These are phyloP conservation scores for Chaetomiaceae sp. DNA, from an alignment of 2,329 filamentous ascomycete genomes.

Conservation along the genomic window DNA sequence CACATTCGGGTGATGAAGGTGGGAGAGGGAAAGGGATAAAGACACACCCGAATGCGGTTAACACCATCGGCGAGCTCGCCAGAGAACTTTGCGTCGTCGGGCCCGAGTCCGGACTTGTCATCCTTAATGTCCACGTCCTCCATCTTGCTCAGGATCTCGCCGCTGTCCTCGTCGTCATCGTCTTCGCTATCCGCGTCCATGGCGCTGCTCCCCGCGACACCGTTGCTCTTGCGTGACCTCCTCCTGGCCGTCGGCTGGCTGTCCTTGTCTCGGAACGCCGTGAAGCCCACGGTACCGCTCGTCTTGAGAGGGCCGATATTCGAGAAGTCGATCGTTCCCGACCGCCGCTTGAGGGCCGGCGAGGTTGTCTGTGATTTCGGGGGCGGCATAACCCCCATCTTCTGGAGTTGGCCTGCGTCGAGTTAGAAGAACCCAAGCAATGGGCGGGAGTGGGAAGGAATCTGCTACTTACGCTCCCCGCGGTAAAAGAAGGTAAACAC, in stretches of 20 bases:
- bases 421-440: conserved; percentile 17
- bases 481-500: conserved; percentile 98
- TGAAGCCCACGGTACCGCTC: conserved; percentile 84
- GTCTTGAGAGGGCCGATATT: conserved; percentile 79
- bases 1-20: background rate
- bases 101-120: conserved; percentile 54
- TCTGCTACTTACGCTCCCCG: conserved; percentile 72
- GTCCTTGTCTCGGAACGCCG: conserved; percentile 73
- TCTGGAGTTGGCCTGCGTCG: conserved; percentile 77
- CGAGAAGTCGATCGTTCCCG: conserved; percentile 78
- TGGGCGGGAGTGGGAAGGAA: background rate
- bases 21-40: background rate
- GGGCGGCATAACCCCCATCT: conserved; percentile 82
- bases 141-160: conserved; percentile 60
- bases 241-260: conserved; percentile 52
- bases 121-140: conserved; percentile 61
- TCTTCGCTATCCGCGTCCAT: conserved; percentile 71
- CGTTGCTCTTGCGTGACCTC: conserved; percentile 60
- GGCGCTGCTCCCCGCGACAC: conserved; percentile 49
- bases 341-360: conserved; percentile 69
- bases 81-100: conserved; percentile 67
- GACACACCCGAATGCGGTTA: conserved; percentile 70
- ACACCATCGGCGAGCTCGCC: conserved; percentile 77
- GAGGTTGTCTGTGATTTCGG: conserved; percentile 61
- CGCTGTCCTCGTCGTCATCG: conserved; percentile 67